Conservation (phyloP, 805 yeast genomes). For the Sugiyamaella lignohabitans region DNA sequence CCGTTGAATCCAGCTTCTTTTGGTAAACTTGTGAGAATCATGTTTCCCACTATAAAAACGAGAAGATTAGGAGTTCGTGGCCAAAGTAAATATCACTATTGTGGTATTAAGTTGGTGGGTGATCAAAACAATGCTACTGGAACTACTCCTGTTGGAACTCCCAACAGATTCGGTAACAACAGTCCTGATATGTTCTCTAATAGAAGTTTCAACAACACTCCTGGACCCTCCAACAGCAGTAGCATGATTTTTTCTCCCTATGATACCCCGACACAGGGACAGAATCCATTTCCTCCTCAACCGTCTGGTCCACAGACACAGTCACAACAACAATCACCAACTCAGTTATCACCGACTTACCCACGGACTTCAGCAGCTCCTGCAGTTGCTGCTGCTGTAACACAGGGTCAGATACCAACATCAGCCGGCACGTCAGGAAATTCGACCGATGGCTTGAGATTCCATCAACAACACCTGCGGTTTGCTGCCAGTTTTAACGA, state of each 20-base stretch:
- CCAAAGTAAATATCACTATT: slow-evolving; percentile 77
- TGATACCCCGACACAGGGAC: slow-evolving; percentile 1
- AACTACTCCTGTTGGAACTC: slow-evolving; percentile 27
- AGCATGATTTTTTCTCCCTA: slow-evolving; percentile 2
- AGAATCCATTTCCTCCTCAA: background rate
- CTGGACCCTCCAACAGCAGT: background rate
- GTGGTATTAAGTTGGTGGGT: slow-evolving; percentile 55
- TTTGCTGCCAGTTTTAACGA: slow-evolving; percentile 5
- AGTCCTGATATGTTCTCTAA: slow-evolving; percentile 15
- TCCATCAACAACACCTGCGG: background rate
- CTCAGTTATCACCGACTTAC: too few species aligned
- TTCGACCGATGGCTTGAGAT: too few species aligned
- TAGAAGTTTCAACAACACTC: background rate
- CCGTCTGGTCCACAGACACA: too few species aligned
- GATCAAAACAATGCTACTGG: slow-evolving; percentile 24
- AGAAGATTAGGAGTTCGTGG: slow-evolving; percentile 79
- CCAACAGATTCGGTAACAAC: slow-evolving; percentile 12
- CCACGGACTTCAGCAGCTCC: too few species aligned
- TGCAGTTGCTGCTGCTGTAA: background rate
- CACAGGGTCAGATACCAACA: background rate
- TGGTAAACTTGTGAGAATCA: slow-evolving; percentile 63
- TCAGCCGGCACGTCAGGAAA: too few species aligned
- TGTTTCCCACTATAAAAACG: slow-evolving; percentile 62
- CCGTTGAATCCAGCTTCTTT: slow-evolving; percentile 71
- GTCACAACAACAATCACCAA: too few species aligned